Evolutionary conservation across 768 basidiomycete species (phyloP).

Genomic region (Mycena galericulata): DNA sequence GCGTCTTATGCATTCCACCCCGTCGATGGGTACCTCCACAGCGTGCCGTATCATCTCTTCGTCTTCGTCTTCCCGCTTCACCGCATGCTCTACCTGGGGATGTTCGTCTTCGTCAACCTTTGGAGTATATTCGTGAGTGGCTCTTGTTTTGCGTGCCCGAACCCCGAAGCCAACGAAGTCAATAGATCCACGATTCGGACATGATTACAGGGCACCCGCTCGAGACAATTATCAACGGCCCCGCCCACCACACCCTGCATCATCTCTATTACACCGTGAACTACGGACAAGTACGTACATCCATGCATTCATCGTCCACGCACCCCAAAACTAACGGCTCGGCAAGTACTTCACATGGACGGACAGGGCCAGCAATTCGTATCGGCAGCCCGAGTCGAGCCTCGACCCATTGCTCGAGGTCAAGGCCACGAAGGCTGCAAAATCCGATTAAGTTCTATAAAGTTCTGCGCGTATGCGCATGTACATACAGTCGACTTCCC

Average conservation of each 20-base stretch:
- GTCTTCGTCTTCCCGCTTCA: slow-evolving; percentile 92
- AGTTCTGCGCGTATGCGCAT: too few species aligned
- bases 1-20: slow-evolving; percentile 99
- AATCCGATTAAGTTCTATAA: too few species aligned
- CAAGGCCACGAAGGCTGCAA: too few species aligned
- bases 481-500: too few species aligned
- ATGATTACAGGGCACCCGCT: slow-evolving; percentile 95
- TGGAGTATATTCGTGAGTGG: slow-evolving; percentile 86
- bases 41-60: slow-evolving; percentile 94
- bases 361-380: too few species aligned
- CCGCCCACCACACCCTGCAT: slow-evolving; percentile 97
- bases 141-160: slow-evolving; percentile 38
- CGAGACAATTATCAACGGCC: slow-evolving; percentile 95
- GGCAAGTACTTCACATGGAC: too few species aligned
- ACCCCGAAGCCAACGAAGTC: background rate
- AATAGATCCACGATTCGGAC: slow-evolving; percentile 96
- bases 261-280: slow-evolving; percentile 98
- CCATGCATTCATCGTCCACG: background rate
- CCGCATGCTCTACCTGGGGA: slow-evolving; percentile 81
- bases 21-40: slow-evolving; percentile 93
- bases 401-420: too few species aligned
- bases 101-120: slow-evolving; percentile 93
- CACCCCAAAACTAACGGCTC: too few species aligned
- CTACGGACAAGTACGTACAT: slow-evolving; percentile 81
- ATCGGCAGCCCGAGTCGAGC: too few species aligned